These are phyloP conservation scores for Xylaria sp. DNA, from an alignment of 2,329 filamentous ascomycete species.

Conservation along the genomic window DNA sequence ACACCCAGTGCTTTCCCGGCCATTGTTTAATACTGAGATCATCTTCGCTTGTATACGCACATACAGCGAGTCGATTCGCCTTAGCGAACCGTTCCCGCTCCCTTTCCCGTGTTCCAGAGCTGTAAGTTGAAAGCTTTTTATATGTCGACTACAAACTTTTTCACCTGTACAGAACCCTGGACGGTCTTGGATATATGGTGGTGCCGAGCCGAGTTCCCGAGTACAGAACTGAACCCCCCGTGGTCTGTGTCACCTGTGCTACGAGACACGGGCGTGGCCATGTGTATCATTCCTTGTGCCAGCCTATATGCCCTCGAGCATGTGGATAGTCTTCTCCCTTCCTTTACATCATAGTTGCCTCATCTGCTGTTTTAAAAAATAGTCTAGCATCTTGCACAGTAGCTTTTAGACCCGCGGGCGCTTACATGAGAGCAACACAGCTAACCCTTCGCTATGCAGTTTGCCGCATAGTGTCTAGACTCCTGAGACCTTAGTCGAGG, in stretches of 20 bases:
- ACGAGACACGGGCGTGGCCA: conserved; percentile 28
- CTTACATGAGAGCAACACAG: conserved; percentile 48
- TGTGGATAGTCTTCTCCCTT: conserved; percentile 10
- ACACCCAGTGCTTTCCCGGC: conserved; percentile 6
- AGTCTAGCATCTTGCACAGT: conserved; percentile 31
- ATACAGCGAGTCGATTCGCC: conserved; percentile 25
- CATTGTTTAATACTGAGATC: conserved; percentile 19
- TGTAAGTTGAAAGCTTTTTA: conserved; percentile 44
- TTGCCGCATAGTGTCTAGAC: conserved; percentile 45
- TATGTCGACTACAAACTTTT: conserved; percentile 26
- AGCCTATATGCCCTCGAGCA: conserved; percentile 5
- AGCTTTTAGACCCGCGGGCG: conserved; percentile 40
- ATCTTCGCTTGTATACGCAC: conserved; percentile 24
- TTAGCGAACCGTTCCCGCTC: conserved; percentile 33
- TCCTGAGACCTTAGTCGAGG: conserved; percentile 17
- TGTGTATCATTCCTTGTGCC: conserved; percentile 14
- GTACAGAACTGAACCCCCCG: conserved; percentile 13
- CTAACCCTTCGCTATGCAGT: conserved; percentile 55
- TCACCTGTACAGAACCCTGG: conserved; percentile 21
- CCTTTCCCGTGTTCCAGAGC: conserved; percentile 31
- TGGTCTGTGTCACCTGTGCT: conserved; percentile 27
- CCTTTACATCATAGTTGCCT: conserved; percentile 24
- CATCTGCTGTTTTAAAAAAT: neutral
- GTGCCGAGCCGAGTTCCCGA: conserved; percentile 22
- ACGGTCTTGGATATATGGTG: conserved; percentile 16